These are phyloP conservation scores for Mortierella sp. DNA, from an alignment of 371 early-diverging fungal species.

Conservation along the genomic window DNA sequence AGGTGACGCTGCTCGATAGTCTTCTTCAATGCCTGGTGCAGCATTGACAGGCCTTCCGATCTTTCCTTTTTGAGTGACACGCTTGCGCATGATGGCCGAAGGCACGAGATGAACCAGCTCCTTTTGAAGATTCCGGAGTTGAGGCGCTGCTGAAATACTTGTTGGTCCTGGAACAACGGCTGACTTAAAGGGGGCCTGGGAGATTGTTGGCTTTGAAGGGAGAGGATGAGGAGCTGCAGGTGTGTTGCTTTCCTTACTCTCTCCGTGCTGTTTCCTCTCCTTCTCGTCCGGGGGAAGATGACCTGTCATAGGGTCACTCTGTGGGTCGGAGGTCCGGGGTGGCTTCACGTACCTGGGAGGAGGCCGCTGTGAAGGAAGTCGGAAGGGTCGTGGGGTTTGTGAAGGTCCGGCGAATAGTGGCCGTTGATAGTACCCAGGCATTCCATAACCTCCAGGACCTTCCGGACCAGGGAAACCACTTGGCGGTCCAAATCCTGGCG, in stretches of 20 bases:
- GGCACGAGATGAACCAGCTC: constrained; percentile 75
- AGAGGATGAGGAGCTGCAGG: constrained; percentile 28
- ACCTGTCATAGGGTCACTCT: constrained; percentile 55
- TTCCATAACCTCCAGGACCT: constrained; percentile 14
- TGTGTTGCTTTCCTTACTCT: constrained; percentile 18
- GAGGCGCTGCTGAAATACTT: constrained; percentile 74
- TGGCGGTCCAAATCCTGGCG: constrained; percentile 30
- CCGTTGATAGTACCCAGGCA: constrained; percentile 24
- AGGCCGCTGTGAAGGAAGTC: constrained; percentile 29
- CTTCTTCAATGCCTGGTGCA: constrained; percentile 66
- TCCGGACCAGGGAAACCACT: constrained; percentile 10
- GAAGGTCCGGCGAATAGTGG: constrained; percentile 5
- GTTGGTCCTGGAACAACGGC: constrained; percentile 45
- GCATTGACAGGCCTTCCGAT: constrained; percentile 65
- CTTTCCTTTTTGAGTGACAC: constrained; percentile 60
- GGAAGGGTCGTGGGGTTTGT: constrained; percentile 19
- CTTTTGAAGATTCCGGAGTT: constrained; percentile 74
- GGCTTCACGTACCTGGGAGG: constrained; percentile 46
- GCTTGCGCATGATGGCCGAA: constrained; percentile 70
- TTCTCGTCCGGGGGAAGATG: constrained; percentile 52
- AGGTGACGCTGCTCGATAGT: constrained; percentile 19
- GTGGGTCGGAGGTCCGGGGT: constrained; percentile 38
- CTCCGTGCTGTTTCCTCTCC: constrained; percentile 27
- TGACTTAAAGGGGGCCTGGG: constrained; percentile 21
- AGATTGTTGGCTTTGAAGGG: constrained; percentile 40